Evolutionary conservation across 2,329 filamentous ascomycete genomes (phyloP).

Genomic region (Lasiodiplodia gonubiensis): DNA sequence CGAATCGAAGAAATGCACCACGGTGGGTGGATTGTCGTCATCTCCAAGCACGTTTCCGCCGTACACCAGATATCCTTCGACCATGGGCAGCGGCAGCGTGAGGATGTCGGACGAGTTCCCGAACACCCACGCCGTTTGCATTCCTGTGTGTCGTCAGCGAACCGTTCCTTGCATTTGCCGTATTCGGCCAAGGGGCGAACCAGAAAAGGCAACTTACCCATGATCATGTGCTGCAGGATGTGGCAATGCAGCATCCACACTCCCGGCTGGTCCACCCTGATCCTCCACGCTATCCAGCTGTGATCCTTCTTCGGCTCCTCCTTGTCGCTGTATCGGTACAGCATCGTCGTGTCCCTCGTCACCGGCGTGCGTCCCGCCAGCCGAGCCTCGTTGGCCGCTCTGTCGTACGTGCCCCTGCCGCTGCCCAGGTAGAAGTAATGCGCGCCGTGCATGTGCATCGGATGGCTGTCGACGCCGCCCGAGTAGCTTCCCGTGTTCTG

Average conservation of each 20-base stretch:
- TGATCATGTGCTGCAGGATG: slow-evolving; percentile 63
- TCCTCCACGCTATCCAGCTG: slow-evolving; percentile 67
- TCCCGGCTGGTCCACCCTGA: slow-evolving; percentile 59
- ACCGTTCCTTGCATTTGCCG: background rate
- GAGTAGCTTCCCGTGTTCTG: slow-evolving; percentile 43
- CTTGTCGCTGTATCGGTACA: slow-evolving; percentile 60
- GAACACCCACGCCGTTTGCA: slow-evolving; percentile 56
- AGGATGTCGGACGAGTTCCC: slow-evolving; percentile 51
- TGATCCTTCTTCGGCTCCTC: slow-evolving; percentile 49
- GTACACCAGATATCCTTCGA: slow-evolving; percentile 52
- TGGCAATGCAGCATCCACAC: slow-evolving; percentile 70
- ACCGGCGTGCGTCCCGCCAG: slow-evolving; percentile 49
- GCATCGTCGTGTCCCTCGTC: slow-evolving; percentile 57
- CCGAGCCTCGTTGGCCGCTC: slow-evolving; percentile 54
- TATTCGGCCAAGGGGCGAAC: background rate
- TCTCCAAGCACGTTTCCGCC: slow-evolving; percentile 53
- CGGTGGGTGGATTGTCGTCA: slow-evolving; percentile 30
- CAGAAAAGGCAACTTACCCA: slow-evolving; percentile 46
- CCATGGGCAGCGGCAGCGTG: slow-evolving; percentile 41
- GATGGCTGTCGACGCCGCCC: slow-evolving; percentile 48
- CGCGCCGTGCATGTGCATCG: slow-evolving; percentile 62
- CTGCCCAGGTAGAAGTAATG: slow-evolving; percentile 62
- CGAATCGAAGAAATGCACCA: slow-evolving; percentile 25
- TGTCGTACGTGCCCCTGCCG: slow-evolving; percentile 61
- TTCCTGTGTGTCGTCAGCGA: slow-evolving; percentile 36